These are phyloP conservation scores for Epichloe gansuensis DNA, from an alignment of 2,329 filamentous ascomycete genomes.

Conservation along the genomic window DNA sequence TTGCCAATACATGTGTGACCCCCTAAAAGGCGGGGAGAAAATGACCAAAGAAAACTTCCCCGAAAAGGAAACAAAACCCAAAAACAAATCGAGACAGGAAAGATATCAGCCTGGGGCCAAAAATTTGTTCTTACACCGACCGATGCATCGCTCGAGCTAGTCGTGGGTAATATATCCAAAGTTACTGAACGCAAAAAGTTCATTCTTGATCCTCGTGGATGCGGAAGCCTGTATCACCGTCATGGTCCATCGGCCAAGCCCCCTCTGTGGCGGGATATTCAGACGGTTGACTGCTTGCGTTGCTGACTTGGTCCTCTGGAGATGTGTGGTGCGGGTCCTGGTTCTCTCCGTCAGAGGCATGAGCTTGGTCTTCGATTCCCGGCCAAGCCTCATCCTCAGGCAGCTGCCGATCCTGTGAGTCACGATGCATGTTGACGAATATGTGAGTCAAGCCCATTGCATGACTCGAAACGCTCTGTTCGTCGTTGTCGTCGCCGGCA, in stretches of 20 bases:
- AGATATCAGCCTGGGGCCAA: too few relatives aligned
- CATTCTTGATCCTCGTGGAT: constrained; percentile 28
- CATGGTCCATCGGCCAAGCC: constrained; percentile 21
- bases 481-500: constrained; percentile 14
- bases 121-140: too few relatives aligned
- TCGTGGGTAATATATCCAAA: not conserved
- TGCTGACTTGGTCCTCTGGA: constrained; percentile 17
- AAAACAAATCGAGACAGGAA: too few relatives aligned
- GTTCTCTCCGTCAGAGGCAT: constrained; percentile 37
- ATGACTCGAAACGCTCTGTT: constrained; percentile 14
- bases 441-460: constrained; percentile 17
- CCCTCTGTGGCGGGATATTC: constrained; percentile 42
- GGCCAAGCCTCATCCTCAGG: constrained; percentile 45
- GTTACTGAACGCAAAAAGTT: not conserved
- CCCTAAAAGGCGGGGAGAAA: too few relatives aligned
- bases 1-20: too few relatives aligned
- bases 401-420: constrained; percentile 18
- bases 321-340: constrained; percentile 27
- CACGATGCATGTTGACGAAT: not conserved
- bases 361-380: constrained; percentile 39
- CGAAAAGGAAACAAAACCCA: too few relatives aligned
- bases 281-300: constrained; percentile 38
- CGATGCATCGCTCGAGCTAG: too few relatives aligned
- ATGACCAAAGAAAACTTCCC: too few relatives aligned
- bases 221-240: constrained; percentile 19